Percentiles rank a stretch among this genome's conserved stretches.
These are phyloP conservation scores for Coemansia javaensis DNA, from an alignment of 192 early-diverging fungal genomes.

Conservation along the genomic window DNA sequence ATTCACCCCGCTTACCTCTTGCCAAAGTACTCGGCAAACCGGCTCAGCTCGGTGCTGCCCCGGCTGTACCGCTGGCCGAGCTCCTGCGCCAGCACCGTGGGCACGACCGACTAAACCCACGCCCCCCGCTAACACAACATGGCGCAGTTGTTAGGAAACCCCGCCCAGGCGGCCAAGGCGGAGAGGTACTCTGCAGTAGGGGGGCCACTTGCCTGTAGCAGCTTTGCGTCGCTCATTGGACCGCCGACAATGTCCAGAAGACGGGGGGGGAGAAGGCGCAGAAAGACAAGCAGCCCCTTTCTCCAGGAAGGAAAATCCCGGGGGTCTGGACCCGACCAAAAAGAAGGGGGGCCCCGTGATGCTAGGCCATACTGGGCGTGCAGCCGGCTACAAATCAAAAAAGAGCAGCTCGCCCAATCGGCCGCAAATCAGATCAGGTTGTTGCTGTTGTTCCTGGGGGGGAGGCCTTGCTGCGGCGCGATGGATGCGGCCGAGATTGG, in stretches of 20 bases:
- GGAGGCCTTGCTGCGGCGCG: neutral
- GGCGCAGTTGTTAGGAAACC: neutral
- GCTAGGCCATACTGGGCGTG: too few relatives aligned
- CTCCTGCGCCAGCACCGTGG: constrained; percentile 28
- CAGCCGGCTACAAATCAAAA: too few relatives aligned
- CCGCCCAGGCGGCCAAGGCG: neutral
- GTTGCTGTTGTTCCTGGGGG: too few relatives aligned
- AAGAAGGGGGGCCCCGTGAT: too few relatives aligned
- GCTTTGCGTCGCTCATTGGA: constrained; percentile 18
- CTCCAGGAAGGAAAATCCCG: too few relatives aligned
- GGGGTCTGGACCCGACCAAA: too few relatives aligned
- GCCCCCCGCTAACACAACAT: too few relatives aligned
- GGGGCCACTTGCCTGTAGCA: constrained; percentile 15
- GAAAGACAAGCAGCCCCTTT: neutral
- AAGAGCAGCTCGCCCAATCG: too few relatives aligned
- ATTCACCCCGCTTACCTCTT: constrained; percentile 30
- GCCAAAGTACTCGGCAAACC: constrained; percentile 34
- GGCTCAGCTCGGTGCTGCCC: constrained; percentile 18
- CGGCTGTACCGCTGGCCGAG: constrained; percentile 22
- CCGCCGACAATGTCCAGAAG: neutral
- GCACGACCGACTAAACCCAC: constrained; percentile 30
- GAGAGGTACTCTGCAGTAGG: neutral
- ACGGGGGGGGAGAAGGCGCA: constrained; percentile 1
- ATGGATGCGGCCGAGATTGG: constrained; percentile 43
- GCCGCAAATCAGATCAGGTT: too few relatives aligned